Conservation (phyloP, 169 alveolate genomes). For the Pseudocohnilembus persalinus region DNA sequence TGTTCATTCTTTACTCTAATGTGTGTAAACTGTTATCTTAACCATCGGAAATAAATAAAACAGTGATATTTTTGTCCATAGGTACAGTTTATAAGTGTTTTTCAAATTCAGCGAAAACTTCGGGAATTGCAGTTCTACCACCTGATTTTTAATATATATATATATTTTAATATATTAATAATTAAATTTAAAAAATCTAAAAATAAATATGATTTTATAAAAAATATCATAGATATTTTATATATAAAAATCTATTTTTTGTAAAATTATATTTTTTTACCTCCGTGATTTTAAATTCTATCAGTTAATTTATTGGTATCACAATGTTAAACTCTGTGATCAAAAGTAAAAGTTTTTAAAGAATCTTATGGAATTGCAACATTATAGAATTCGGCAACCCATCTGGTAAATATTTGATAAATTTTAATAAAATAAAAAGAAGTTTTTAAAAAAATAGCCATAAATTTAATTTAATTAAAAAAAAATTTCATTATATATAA, state of each 20-base stretch:
- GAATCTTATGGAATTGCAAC: constrained; percentile 26
- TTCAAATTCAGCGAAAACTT: constrained; percentile 32
- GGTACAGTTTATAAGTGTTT: constrained; percentile 23
- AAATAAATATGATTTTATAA: no score
- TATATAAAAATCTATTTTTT: no score
- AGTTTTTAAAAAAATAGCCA: no score
- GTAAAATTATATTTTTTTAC: no score
- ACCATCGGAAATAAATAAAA: constrained; percentile 43
- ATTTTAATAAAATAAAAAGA: background rate
- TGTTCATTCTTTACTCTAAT: constrained; percentile 40
- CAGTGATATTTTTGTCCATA: constrained; percentile 26
- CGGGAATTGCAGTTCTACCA: constrained; percentile 43
- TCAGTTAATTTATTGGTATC: constrained; percentile 4
- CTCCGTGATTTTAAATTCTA: constrained; percentile 39
- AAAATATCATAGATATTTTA: no score
- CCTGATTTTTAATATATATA: no score
- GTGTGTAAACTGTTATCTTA: constrained; percentile 40
- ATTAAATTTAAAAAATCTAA: no score
- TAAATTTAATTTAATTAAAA: no score
- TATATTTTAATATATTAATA: no score
- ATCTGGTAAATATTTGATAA: background rate
- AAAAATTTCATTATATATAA: no score
- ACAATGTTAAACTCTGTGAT: constrained; percentile 9
- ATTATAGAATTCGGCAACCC: constrained; percentile 41
- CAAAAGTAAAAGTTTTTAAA: constrained; percentile 35